Evolutionary conservation across 1,284 basidiomycete genomes (phyloP).

Genomic region (Tilletia caries): DNA sequence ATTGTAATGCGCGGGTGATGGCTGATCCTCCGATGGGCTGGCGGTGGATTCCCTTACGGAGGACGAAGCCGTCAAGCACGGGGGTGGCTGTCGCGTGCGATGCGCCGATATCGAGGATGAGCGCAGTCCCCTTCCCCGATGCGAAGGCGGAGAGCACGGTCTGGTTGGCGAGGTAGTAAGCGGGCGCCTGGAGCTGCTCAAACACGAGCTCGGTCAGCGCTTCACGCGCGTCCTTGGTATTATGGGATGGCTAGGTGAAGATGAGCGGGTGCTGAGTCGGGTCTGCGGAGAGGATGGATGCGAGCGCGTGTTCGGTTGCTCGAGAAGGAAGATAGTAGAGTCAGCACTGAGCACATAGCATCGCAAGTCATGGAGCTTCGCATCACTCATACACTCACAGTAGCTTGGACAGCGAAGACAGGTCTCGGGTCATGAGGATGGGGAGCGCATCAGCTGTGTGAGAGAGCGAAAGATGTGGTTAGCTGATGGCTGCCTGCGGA

Average conservation of each 20-base stretch:
- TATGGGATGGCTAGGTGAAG: slow-evolving; percentile 94
- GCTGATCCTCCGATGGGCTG: slow-evolving; percentile 46
- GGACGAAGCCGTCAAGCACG: slow-evolving; percentile 94
- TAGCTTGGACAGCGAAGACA: too few species aligned
- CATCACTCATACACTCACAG: too few species aligned
- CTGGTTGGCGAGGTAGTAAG: slow-evolving; percentile 93
- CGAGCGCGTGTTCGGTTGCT: slow-evolving; percentile 31
- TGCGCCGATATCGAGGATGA: slow-evolving; percentile 90
- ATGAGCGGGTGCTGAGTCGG: slow-evolving; percentile 81
- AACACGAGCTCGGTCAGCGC: slow-evolving; percentile 94
- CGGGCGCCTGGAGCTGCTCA: slow-evolving; percentile 88
- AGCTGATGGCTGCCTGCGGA: too few species aligned
- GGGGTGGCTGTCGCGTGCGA: slow-evolving; percentile 85
- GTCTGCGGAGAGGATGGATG: slow-evolving; percentile 28
- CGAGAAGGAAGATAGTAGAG: too few species aligned
- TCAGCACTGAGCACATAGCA: too few species aligned
- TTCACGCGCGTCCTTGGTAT: slow-evolving; percentile 81
- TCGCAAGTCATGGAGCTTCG: too few species aligned
- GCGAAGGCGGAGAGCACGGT: slow-evolving; percentile 97
- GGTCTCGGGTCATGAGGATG: too few species aligned
- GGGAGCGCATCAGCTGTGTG: too few species aligned
- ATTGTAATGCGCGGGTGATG: slow-evolving; percentile 21
- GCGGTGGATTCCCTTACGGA: slow-evolving; percentile 73
- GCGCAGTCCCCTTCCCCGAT: slow-evolving; percentile 88
- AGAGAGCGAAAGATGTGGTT: too few species aligned